Evolutionary conservation across 208 protist species (phyloP).

Genomic region (Naegleria gruberi): DNA sequence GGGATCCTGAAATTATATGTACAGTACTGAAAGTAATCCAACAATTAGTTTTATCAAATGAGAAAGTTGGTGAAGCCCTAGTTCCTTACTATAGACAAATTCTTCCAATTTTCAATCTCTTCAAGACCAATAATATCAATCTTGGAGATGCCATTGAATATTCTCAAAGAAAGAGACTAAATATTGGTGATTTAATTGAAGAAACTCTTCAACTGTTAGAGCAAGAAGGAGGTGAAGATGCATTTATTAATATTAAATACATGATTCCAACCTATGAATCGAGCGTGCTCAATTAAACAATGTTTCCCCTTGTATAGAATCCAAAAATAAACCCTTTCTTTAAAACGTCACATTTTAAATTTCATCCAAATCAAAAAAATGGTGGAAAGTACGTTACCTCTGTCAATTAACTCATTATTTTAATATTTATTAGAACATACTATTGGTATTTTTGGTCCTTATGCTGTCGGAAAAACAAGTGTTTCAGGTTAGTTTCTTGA

Average conservation of each 20-base stretch:
- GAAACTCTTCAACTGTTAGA: slow-evolving; percentile 92
- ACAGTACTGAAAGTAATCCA: slow-evolving; percentile 90
- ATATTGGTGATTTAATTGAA: slow-evolving; percentile 88
- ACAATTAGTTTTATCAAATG: slow-evolving; percentile 82
- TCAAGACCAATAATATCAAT: slow-evolving; percentile 80
- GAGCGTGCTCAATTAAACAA: slow-evolving; percentile 52
- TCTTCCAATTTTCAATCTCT: slow-evolving; percentile 96
- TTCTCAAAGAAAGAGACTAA: slow-evolving; percentile 75
- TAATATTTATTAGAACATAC: not conserved
- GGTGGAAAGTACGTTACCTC: not conserved
- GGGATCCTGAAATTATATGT: slow-evolving; percentile 86
- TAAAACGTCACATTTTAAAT: not conserved
- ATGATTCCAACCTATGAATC: slow-evolving; percentile 85
- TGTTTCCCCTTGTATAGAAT: not conserved
- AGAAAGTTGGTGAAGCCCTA: slow-evolving; percentile 88
- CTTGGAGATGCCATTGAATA: slow-evolving; percentile 91
- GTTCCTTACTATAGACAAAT: slow-evolving; percentile 98
- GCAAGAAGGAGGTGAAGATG: slow-evolving; percentile 74
- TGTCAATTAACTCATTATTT: not conserved
- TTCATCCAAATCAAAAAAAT: not conserved
- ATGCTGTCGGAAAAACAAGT: not conserved
- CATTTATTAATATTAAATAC: slow-evolving; percentile 91
- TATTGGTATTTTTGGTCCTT: not conserved
- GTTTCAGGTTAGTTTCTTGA: not conserved
- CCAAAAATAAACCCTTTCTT: not conserved